Evolutionary conservation across 192 early-diverging fungal species (phyloP), one percentile per base, ranked within the genome.

Genomic region (Mortierella alpina): DNA sequence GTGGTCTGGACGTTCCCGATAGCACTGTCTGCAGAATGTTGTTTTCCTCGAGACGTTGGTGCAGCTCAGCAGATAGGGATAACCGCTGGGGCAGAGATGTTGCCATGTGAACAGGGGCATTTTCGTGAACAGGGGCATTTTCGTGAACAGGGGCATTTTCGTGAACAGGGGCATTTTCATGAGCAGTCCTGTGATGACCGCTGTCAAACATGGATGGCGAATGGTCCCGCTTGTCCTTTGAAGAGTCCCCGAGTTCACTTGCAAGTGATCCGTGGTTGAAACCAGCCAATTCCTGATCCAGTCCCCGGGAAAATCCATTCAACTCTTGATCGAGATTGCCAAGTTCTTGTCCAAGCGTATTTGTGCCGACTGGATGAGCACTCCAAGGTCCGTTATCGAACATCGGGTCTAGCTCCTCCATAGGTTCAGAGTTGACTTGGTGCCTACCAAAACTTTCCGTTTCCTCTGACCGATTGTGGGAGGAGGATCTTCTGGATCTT

Each of bases 41-140:
- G 60, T 72, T 67, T 20, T 72, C 77, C 22, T 72, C 77, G 3
- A 80, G 59, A 12, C 65, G 63, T 39, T 80, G 69, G 47, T 68
- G 70, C 11, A 80, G 70, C 14, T 80, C 77, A 6, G 70, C 77
- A n/a, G 77, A 80, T 12, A 80, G 59, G 15, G 77, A 80, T 41
- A 68, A 47, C 41, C 77, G 64, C 39, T 72, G 77, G 7, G 70
- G 69, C 11, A 62, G 15, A 2, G n/a, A 6, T 17, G 46, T 20
- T 22, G 49, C 22, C 0, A 20, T 58, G 23, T 52, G 47, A 9
- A 66, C 48, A 7, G 17, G 8, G 5, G 66, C 63, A 1, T 64
- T 63, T 14, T 15, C 22, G 48, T 18, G 7, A 55, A 55, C 54
- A 55, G 7, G 41, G 39, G 7, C 31, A 54, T 12, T n/a, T n/a